These are phyloP conservation scores for Stenocarpella maydis DNA, from an alignment of 2,329 filamentous ascomycete genomes.

Conservation along the genomic window DNA sequence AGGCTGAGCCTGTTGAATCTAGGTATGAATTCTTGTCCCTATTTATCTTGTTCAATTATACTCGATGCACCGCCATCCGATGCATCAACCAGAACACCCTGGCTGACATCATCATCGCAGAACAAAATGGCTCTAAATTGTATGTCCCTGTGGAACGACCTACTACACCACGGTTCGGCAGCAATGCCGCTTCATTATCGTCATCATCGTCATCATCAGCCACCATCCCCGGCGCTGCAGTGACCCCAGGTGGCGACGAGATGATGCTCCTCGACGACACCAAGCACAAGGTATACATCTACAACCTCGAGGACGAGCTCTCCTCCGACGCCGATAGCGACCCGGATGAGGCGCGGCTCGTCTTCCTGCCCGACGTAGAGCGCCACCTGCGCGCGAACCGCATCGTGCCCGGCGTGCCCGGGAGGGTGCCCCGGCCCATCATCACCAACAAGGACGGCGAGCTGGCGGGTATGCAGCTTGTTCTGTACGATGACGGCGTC, in stretches of 20 bases:
- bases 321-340: slow-evolving; percentile 63
- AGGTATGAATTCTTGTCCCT: slow-evolving; percentile 60
- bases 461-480: slow-evolving; percentile 73
- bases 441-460: slow-evolving; percentile 64
- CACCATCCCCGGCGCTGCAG: slow-evolving; percentile 36
- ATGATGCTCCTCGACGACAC: slow-evolving; percentile 94
- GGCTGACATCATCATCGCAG: slow-evolving; percentile 47
- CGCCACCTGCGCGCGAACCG: slow-evolving; percentile 79
- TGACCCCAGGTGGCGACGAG: slow-evolving; percentile 55
- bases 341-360: slow-evolving; percentile 65
- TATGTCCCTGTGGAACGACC: slow-evolving; percentile 70
- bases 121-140: slow-evolving; percentile 69
- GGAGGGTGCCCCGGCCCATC: slow-evolving; percentile 57
- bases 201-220: background rate
- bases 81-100: background rate
- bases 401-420: slow-evolving; percentile 71
- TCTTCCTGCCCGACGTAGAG: slow-evolving; percentile 87
- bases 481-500: slow-evolving; percentile 81
- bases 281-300: slow-evolving; percentile 88
- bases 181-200: slow-evolving; percentile 29
- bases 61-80: background rate
- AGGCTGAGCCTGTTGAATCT: slow-evolving; percentile 83
- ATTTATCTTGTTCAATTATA: slow-evolving; percentile 4
- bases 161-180: slow-evolving; percentile 31
- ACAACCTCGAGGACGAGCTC: slow-evolving; percentile 88